Conservation (phyloP, 305 asterid species). For the Rubia tinctorum region DNA sequence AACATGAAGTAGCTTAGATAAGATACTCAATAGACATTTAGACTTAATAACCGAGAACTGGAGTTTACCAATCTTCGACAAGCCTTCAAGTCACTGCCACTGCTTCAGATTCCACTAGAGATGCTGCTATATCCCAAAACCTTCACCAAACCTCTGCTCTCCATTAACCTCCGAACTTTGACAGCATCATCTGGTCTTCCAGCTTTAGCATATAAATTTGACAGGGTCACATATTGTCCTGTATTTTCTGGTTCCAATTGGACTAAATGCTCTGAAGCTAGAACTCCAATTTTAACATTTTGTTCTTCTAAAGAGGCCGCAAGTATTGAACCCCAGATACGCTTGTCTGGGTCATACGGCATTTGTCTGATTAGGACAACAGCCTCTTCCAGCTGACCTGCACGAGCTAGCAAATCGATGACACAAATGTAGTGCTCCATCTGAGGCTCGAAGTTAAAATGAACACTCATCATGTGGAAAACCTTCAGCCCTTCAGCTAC, state of each 20-base stretch:
- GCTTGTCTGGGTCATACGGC: slow-evolving; percentile 28
- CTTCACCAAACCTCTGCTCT: slow-evolving; percentile 34
- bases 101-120: slow-evolving; percentile 19
- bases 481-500: slow-evolving; percentile 31
- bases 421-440: slow-evolving; percentile 37
- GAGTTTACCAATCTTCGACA: background rate
- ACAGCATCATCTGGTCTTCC: slow-evolving; percentile 34
- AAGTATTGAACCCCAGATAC: slow-evolving; percentile 41
- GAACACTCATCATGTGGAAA: slow-evolving; percentile 27
- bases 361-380: slow-evolving; percentile 25
- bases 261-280: slow-evolving; percentile 38
- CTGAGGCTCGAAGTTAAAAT: slow-evolving; percentile 26
- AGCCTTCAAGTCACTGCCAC: background rate
- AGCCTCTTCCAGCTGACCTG: slow-evolving; percentile 41
- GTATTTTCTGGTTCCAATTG: slow-evolving; percentile 37
- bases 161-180: slow-evolving; percentile 27
- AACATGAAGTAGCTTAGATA: background rate
- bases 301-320: slow-evolving; percentile 27
- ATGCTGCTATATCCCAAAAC: slow-evolving; percentile 32
- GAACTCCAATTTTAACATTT: slow-evolving; percentile 23
- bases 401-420: slow-evolving; percentile 40
- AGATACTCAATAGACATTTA: no score
- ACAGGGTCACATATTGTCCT: slow-evolving; percentile 41
- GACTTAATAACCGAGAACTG: background rate
- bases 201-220: slow-evolving; percentile 38